Evolutionary conservation across 768 basidiomycete species (phyloP).

Genomic region (Xanthoconium stramineum): DNA sequence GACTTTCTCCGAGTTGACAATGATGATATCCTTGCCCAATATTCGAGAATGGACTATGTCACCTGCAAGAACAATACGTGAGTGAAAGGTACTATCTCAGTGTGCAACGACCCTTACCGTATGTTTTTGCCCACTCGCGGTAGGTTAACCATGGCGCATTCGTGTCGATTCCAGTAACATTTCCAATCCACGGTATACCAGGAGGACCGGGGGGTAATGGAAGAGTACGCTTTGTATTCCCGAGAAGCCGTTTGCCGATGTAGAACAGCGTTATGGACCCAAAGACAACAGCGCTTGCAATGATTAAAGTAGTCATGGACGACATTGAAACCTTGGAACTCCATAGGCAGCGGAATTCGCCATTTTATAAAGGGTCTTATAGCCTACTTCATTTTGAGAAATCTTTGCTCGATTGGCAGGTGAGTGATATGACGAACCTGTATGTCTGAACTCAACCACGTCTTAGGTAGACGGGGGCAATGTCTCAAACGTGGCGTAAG

Average conservation of each 20-base stretch:
- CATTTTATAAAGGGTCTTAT: not conserved
- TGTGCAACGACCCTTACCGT: conserved; percentile 19
- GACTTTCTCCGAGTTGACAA: conserved; percentile 26
- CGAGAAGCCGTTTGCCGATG: not conserved
- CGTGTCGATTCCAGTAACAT: not conserved
- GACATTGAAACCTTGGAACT: not conserved
- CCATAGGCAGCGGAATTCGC: not conserved
- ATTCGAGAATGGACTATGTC: conserved; percentile 27
- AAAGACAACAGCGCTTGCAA: not conserved
- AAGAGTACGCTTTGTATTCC: conserved; percentile 25
- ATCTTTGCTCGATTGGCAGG: not conserved
- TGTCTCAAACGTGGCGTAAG: not conserved
- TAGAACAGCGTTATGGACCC: not conserved
- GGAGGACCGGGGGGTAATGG: not conserved
- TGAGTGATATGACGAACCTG: not conserved
- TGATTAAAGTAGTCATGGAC: not conserved
- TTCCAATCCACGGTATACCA: conserved; percentile 1
- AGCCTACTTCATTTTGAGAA: not conserved
- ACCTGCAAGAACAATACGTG: conserved; percentile 34
- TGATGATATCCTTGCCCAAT: conserved; percentile 42
- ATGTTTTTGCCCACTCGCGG: conserved; percentile 33
- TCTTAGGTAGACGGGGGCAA: not conserved
- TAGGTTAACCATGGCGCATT: conserved; percentile 19
- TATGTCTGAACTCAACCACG: not conserved
- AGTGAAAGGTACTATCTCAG: conserved; percentile 21